Evolutionary conservation across 2,329 filamentous ascomycete genomes (phyloP).

Genomic region (Chaetomium sp.): DNA sequence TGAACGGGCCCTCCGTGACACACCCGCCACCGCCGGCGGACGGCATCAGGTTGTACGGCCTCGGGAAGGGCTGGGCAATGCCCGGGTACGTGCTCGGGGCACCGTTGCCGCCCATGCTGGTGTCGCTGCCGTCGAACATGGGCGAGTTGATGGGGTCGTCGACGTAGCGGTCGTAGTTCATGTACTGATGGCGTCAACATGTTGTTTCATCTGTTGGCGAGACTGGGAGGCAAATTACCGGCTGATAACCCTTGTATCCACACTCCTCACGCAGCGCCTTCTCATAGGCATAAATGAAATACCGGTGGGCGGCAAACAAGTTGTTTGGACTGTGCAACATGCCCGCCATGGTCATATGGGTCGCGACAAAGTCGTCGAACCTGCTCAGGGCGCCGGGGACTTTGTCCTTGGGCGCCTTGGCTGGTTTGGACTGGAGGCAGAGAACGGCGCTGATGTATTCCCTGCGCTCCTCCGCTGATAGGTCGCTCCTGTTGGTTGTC

Average conservation of each 20-base stretch:
- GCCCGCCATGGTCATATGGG: slow-evolving; percentile 38
- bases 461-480: slow-evolving; percentile 31
- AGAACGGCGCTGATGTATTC: slow-evolving; percentile 37
- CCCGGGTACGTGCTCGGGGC: slow-evolving; percentile 33
- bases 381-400: slow-evolving; percentile 36
- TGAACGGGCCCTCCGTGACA: slow-evolving; percentile 52
- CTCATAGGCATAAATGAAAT: slow-evolving; percentile 40
- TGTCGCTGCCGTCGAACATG: slow-evolving; percentile 56
- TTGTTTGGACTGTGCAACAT: slow-evolving; percentile 35
- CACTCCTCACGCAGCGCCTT: slow-evolving; percentile 42
- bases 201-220: too few species aligned
- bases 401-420: slow-evolving; percentile 30
- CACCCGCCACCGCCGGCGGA: slow-evolving; percentile 59
- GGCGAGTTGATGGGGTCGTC: slow-evolving; percentile 52
- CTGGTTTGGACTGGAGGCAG: slow-evolving; percentile 38
- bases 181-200: slow-evolving; percentile 42
- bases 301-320: slow-evolving; percentile 40
- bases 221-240: slow-evolving; percentile 23
- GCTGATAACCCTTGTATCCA: slow-evolving; percentile 41
- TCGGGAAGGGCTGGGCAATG: slow-evolving; percentile 38
- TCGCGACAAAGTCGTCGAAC: slow-evolving; percentile 42
- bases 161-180: slow-evolving; percentile 55
- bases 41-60: slow-evolving; percentile 44
- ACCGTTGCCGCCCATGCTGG: slow-evolving; percentile 54
- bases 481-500: slow-evolving; percentile 33